phyloP scores from a whole-genome alignment of 176 grass and related monocot species.

The Coix lacrymajobi region DNA sequence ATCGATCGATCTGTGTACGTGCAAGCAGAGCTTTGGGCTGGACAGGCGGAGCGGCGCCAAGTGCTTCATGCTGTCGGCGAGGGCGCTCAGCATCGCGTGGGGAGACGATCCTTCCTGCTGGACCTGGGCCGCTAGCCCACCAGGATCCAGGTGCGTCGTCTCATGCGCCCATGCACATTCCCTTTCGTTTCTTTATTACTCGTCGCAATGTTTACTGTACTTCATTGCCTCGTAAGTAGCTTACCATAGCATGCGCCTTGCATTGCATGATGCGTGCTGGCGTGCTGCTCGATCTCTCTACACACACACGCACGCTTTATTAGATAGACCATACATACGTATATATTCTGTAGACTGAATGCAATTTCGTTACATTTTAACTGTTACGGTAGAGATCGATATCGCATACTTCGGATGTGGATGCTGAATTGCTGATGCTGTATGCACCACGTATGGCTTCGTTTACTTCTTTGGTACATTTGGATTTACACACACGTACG shows the following conservation, averaged over 20 bases:
- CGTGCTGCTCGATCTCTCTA: background rate
- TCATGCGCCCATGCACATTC: background rate
- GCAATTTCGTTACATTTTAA: too few species aligned
- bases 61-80: slow-evolving; percentile 82
- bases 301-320: too few species aligned
- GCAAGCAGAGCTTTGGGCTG: slow-evolving; percentile 57
- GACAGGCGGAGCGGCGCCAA: slow-evolving; percentile 62
- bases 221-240: background rate
- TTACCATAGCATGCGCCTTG: background rate
- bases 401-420: too few species aligned
- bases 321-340: too few species aligned
- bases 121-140: slow-evolving; percentile 41
- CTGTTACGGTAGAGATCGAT: too few species aligned
- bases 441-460: too few species aligned
- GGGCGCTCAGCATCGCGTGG: slow-evolving; percentile 57
- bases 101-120: slow-evolving; percentile 40
- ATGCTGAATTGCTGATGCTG: too few species aligned
- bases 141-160: slow-evolving; percentile 46
- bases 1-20: too few species aligned
- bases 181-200: background rate
- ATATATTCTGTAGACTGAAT: too few species aligned
- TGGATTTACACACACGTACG: background rate
- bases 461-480: background rate
- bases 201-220: too few species aligned
- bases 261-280: too few species aligned